phyloP scores from a whole-genome alignment of 129 eudicot genomes.

The Daucus carota region DH1_v3.0 NC_030381.2:38805001-38805500 shows the following conservation, averaged over 20 bases:
- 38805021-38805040: background rate
- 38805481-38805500: background rate
- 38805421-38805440: background rate
- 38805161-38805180: background rate
- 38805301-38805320: background rate
- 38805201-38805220: background rate
- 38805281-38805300: background rate
- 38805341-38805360: background rate
- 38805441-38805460: background rate
- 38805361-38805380: background rate
- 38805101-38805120: background rate
- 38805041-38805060: background rate
- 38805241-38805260: background rate
- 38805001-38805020: background rate
- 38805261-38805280: background rate
- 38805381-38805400: background rate
- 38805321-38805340: background rate
- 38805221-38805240: background rate
- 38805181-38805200: background rate
- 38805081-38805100: background rate
- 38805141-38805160: background rate
- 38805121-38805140: background rate
- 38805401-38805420: background rate
- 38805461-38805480: background rate
- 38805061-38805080: background rate